Evolutionary conservation across 495 filamentous ascomycete genomes (phyloP).

Genomic region (Glonium stellatum): DNA sequence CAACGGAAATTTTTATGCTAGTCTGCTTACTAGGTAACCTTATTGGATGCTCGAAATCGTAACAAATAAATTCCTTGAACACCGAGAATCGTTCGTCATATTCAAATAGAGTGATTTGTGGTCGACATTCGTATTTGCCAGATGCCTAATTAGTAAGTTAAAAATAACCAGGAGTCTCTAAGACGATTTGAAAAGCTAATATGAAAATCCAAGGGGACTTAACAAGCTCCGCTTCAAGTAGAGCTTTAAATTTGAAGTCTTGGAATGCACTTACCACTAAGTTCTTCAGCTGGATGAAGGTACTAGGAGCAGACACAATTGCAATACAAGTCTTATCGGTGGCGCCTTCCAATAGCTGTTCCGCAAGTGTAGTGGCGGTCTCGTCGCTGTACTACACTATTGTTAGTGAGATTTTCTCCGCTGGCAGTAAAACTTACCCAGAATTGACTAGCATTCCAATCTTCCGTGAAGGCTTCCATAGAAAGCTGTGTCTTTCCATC

Average conservation of each 20-base stretch:
- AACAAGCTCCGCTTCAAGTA: too few species aligned
- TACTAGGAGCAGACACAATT: conserved; percentile 67
- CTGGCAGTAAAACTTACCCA: conserved; percentile 46
- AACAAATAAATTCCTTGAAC: conserved; percentile 62
- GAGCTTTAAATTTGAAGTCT: not conserved
- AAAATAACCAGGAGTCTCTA: too few species aligned
- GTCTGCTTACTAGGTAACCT: conserved; percentile 46
- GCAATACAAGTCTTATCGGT: conserved; percentile 49
- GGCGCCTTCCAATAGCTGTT: conserved; percentile 53
- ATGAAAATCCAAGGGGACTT: not conserved
- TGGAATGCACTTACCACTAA: conserved; percentile 45
- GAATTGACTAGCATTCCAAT: conserved; percentile 78
- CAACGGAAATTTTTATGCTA: conserved; percentile 13
- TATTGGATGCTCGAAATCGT: conserved; percentile 63
- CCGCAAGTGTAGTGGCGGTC: conserved; percentile 56
- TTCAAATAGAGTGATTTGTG: conserved; percentile 58
- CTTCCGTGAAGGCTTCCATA: conserved; percentile 69
- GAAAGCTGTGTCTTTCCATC: conserved; percentile 41
- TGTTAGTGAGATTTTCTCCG: conserved; percentile 3
- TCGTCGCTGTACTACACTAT: conserved; percentile 57
- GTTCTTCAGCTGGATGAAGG: conserved; percentile 68
- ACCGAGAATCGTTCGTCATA: conserved; percentile 64
- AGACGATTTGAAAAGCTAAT: too few species aligned
- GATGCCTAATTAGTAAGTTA: conserved; percentile 9
- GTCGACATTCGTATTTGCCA: conserved; percentile 33